Evolutionary conservation across 2,329 filamentous ascomycete genomes (phyloP), one percentile per base, ranked within the genome.

Genomic region (Xenoacremonium recifei): DNA sequence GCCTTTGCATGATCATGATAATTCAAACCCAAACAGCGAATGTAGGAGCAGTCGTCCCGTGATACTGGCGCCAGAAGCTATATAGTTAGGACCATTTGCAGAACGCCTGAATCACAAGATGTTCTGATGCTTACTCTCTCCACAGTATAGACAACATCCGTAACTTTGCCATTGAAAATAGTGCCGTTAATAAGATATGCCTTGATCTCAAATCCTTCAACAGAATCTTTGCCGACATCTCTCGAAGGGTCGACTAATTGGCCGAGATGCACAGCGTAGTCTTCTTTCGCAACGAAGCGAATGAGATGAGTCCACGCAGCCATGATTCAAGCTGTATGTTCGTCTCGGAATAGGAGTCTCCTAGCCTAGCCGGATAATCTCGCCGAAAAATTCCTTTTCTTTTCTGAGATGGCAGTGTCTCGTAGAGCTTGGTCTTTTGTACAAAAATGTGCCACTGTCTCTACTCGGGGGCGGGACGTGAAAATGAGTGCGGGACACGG

Each of bases 1-100:
- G 39, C 40, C 35, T 38, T 29, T 3, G 40, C 40, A 19, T 43
- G 40, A 13, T 43, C 35, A 20, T 20, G 21, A 16, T 43, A 43
- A 17, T 43, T 43, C 5, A 43, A 21, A 4, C 40, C 40, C 6
- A 43, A 30, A 18, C 40, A 43, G 9, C 40, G 35, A 15, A 39
- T 43, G 21, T 43, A 39, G n/a, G 3, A 34, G 12, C 40, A 43
- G 9, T 34, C 19, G 4, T 38, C 20, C 12, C 18, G 12, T 13
- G 29, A 25, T 10, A 43, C 17, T 12, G 40, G 40, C 5, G 35
- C 17, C 2, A 43, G 30, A 10, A 39, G 21, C 40, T 43, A 29
- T 5, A 30, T 23, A 16, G 18, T 31, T n/a, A 27, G 37, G n/a
- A n/a, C n/a, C n/a, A n/a, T n/a, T n/a, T n/a, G n/a, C n/a, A n/a